A percentile compares a stretch with the other conserved stretches of the same genome.
phyloP scores from a whole-genome alignment of 78 protist species.

The Salpingoeca rosetta region DNA sequence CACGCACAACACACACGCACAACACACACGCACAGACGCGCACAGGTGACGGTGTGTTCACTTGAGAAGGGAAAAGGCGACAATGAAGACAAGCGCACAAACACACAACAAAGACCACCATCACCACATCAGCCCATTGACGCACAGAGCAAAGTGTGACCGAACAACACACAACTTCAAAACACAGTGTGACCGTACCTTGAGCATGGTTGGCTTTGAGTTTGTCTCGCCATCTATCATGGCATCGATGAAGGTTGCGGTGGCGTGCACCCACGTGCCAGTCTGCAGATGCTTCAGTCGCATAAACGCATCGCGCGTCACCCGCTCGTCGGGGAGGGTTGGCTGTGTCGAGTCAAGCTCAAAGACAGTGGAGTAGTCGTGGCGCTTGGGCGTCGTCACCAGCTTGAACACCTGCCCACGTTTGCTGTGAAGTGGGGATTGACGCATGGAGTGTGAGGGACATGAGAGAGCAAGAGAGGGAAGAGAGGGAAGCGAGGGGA shows the following conservation, averaged over 20 bases:
- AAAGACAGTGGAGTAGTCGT: slow-evolving; percentile 13
- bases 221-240: not conserved
- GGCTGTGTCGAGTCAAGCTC: slow-evolving; percentile 9
- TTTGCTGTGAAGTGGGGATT: not conserved
- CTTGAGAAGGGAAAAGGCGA: no score
- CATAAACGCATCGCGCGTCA: slow-evolving; percentile 1
- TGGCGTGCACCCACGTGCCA: slow-evolving; percentile 8
- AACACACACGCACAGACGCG: no score
- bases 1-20: no score
- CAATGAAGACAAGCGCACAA: no score
- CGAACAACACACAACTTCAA: not conserved
- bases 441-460: not conserved
- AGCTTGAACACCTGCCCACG: not conserved
- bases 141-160: not conserved
- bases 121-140: not conserved
- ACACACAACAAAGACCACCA: no score
- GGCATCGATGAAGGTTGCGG: not conserved
- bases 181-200: no score
- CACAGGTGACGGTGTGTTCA: no score
- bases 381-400: not conserved
- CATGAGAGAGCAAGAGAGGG: no score
- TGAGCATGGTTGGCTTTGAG: slow-evolving; percentile 7
- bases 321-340: not conserved
- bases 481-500: no score
- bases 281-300: slow-evolving; percentile 14